phyloP scores from a whole-genome alignment of 805 yeast genomes.

The Wickerhamomyces rabaulensis region DNA sequence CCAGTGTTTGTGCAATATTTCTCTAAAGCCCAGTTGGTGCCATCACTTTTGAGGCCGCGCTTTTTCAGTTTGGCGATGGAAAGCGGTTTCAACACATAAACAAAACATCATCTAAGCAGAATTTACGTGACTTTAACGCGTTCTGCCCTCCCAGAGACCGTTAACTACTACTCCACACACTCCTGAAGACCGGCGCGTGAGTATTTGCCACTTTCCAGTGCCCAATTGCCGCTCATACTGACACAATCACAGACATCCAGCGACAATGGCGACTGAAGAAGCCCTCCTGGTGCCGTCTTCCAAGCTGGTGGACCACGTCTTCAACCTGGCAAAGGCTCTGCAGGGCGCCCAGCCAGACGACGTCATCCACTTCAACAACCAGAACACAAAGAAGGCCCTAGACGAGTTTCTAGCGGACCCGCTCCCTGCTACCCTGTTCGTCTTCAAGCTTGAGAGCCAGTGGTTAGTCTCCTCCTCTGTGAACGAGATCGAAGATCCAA shows the following conservation, averaged over 20 bases:
- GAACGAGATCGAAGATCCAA: slow-evolving; percentile 5
- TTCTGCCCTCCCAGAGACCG: not conserved
- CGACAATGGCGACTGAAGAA: not conserved
- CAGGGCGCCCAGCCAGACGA: slow-evolving; percentile 25
- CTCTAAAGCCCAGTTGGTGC: not conserved
- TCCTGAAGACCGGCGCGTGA: not conserved
- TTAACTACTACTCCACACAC: not conserved
- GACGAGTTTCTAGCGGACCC: slow-evolving; percentile 17
- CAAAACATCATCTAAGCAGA: not conserved
- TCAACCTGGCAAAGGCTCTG: slow-evolving; percentile 23
- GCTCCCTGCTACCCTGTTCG: slow-evolving; percentile 21
- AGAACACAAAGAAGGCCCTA: slow-evolving; percentile 9
- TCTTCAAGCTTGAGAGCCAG: slow-evolving; percentile 12
- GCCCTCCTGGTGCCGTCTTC: slow-evolving; percentile 3
- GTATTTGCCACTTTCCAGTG: not conserved
- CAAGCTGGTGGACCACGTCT: slow-evolving; percentile 22
- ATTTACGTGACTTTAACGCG: not conserved
- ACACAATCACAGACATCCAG: not conserved
- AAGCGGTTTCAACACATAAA: not conserved
- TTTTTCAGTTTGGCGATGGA: not conserved
- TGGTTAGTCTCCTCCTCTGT: slow-evolving; percentile 14
- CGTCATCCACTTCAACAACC: slow-evolving; percentile 21
- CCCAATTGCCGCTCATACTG: not conserved
- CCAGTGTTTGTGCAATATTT: not conserved
- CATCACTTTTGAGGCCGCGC: not conserved